Percentiles rank a stretch among this genome's conserved stretches.
These are phyloP conservation scores for Jimgerdemannia flammicorona DNA, from an alignment of 192 early-diverging fungal genomes.

Conservation along the genomic window DNA sequence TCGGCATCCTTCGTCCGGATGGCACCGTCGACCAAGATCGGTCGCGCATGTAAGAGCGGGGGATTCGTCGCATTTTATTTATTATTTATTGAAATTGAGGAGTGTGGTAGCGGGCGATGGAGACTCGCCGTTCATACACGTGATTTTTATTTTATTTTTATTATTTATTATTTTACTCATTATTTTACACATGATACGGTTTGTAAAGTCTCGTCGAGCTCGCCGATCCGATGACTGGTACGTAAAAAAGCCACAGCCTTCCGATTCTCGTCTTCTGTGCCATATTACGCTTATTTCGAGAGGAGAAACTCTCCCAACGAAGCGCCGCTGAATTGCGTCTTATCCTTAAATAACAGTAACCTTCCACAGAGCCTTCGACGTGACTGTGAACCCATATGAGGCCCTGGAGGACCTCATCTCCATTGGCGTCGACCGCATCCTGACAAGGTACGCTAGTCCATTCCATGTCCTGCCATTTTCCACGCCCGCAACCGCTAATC, in stretches of 20 bases:
- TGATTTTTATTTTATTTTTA: too few relatives aligned
- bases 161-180: slow-evolving; percentile 1
- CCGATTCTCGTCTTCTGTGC: too few relatives aligned
- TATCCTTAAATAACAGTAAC: slow-evolving; percentile 38
- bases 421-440: slow-evolving; percentile 58
- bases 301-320: too few relatives aligned
- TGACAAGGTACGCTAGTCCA: slow-evolving; percentile 40
- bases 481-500: too few relatives aligned
- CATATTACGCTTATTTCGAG: too few relatives aligned
- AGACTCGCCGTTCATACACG: too few relatives aligned
- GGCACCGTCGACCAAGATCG: slow-evolving; percentile 52
- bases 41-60: neutral
- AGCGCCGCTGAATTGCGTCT: too few relatives aligned
- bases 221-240: neutral
- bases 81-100: neutral
- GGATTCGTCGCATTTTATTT: slow-evolving; percentile 3
- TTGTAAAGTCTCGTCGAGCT: neutral
- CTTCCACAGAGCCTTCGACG: slow-evolving; percentile 70
- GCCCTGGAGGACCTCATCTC: slow-evolving; percentile 53
- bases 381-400: slow-evolving; percentile 50
- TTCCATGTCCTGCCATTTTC: too few relatives aligned
- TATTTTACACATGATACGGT: neutral
- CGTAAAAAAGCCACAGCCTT: neutral
- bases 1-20: slow-evolving; percentile 53
- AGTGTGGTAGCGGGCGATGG: too few relatives aligned